Base-by-base conservation (phyloP, 306 rosid species). In the Prunus persica region DNA sequence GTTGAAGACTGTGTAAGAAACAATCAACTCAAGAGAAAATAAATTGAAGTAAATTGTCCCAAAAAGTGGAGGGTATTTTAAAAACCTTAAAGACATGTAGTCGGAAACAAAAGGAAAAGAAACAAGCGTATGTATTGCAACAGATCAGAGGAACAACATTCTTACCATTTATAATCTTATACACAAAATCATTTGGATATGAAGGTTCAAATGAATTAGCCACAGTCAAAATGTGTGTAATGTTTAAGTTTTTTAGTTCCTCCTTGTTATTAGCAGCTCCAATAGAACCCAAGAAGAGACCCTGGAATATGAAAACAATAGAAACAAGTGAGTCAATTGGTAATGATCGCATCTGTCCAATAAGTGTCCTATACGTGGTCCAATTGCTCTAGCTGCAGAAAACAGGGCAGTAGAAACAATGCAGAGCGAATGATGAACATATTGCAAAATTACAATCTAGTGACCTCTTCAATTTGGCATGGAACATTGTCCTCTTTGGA, bases 151-250 rank as follows among this genome's bases (percentile, higher is more conserved):
- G 49, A 58, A 34, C 19, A 73, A 71, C 2, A 51, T 67, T 45
- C 87, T 2, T 86, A 92, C 96, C 97, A 9, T 71, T 34, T 13
- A 95, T 74, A 73, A 80, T 66, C 88, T 87, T 90, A 62, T 86
- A 90, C 22, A 84, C 78, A 63, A 92, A 90, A 67, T 92, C 92
- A 24, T 72, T 52, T 55, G 91, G 92, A 85, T 86, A 66, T 5
- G 82, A 71, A 25, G 97, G 96, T 27, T 34, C 11, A 68, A 87
- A 38, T 13, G 73, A 84, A 79, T 73, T 47, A 73, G 99, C 87
- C 61, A 88, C 88, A n/a, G 91, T 89, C 82, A 95, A 83, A 82
- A 95, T 73, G 83, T 91, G 96, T n/a, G 96, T 89, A 32, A 92
- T 54, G 47, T 89, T 88, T 47, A 83, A 73, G 56, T 60, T 75